These are phyloP conservation scores for Paxillus involutus DNA, from an alignment of 768 basidiomycete species.

Conservation along the genomic window DNA sequence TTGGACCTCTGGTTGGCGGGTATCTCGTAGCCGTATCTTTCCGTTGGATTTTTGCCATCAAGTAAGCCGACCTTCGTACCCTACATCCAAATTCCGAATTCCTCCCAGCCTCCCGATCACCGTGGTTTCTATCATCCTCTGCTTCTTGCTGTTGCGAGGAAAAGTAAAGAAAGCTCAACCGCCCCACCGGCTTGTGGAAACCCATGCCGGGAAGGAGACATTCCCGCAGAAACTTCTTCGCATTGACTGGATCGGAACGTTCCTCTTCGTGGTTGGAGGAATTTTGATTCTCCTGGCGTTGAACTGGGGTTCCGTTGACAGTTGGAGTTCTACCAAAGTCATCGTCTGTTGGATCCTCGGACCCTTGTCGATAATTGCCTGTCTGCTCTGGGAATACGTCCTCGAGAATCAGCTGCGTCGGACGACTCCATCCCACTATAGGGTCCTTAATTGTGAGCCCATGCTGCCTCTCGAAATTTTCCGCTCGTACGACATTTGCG, in stretches of 20 bases:
- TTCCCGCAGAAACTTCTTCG: constrained; percentile 29
- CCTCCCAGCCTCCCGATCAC: constrained; percentile 33
- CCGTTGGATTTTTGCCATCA: constrained; percentile 48
- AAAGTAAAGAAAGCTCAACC: constrained; percentile 28
- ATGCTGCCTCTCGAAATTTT: constrained; percentile 42
- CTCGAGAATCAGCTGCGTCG: constrained; percentile 24
- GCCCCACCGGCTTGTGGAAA: constrained; percentile 1
- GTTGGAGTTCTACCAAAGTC: constrained; percentile 36
- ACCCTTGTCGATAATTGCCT: constrained; percentile 35
- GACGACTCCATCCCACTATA: not conserved
- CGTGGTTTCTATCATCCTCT: constrained; percentile 30
- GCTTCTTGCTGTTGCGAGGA: constrained; percentile 36
- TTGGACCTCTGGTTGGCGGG: constrained; percentile 43
- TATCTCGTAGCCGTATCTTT: constrained; percentile 35
- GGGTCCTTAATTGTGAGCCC: constrained; percentile 28
- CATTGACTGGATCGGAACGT: constrained; percentile 41
- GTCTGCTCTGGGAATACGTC: constrained; percentile 37
- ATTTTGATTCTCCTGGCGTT: constrained; percentile 42
- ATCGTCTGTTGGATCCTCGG: constrained; percentile 46
- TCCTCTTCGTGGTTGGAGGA: constrained; percentile 37
- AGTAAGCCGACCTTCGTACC: constrained; percentile 25
- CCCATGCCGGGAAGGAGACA: constrained; percentile 3
- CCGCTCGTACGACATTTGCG: constrained; percentile 32
- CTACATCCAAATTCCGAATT: not conserved
- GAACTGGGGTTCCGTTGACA: constrained; percentile 40